These are phyloP conservation scores for Pythium brachiatum DNA, from an alignment of 352 stramenopile species.

Conservation along the genomic window DNA sequence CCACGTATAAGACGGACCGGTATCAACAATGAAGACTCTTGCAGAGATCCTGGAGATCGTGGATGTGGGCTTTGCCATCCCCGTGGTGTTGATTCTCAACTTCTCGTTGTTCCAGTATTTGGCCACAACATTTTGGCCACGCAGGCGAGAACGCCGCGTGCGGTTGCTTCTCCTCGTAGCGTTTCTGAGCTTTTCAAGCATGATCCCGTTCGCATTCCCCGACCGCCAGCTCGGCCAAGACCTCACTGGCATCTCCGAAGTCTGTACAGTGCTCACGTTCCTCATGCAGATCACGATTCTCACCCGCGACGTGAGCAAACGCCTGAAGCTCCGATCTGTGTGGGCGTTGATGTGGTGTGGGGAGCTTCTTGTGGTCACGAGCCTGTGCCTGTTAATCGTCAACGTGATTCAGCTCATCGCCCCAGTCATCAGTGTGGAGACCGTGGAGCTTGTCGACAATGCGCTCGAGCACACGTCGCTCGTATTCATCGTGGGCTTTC, in stretches of 20 bases:
- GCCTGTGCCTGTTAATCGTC: too few species aligned
- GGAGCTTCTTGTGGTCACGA: too few species aligned
- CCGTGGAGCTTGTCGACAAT: not conserved
- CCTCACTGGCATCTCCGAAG: slow-evolving; percentile 25
- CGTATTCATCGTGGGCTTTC: not conserved
- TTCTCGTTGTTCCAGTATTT: slow-evolving; percentile 23
- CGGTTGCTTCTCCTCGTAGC: slow-evolving; percentile 15
- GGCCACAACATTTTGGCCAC: not conserved
- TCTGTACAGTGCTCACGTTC: slow-evolving; percentile 24
- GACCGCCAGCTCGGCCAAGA: slow-evolving; percentile 18
- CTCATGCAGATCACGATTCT: slow-evolving; percentile 28
- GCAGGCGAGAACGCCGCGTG: slow-evolving; percentile 14
- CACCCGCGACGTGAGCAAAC: slow-evolving; percentile 18
- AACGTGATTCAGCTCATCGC: too few species aligned
- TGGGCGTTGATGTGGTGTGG: not conserved
- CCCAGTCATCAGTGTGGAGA: too few species aligned
- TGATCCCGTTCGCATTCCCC: slow-evolving; percentile 27
- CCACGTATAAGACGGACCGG: too few species aligned
- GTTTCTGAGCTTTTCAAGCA: slow-evolving; percentile 22
- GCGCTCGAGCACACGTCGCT: not conserved
- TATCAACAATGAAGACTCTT: not conserved
- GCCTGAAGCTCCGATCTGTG: slow-evolving; percentile 16
- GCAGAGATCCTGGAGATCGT: not conserved
- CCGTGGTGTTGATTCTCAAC: slow-evolving; percentile 14
- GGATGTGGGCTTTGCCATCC: slow-evolving; percentile 1